Evolutionary conservation across 768 basidiomycete species (phyloP).

Genomic region (Tylopilus subfusipes): DNA sequence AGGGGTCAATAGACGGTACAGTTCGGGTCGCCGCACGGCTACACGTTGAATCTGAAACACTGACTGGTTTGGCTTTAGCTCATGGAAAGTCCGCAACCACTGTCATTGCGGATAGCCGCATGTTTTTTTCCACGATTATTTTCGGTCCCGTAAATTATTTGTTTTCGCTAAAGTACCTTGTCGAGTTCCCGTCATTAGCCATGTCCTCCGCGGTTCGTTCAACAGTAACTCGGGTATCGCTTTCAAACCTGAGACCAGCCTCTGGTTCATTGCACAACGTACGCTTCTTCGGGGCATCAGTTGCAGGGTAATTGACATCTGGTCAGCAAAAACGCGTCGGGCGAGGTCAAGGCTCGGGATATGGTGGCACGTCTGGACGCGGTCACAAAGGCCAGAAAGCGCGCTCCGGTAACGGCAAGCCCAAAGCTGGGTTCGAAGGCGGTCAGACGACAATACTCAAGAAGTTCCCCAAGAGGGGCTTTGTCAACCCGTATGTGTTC

Average conservation of each 20-base stretch:
- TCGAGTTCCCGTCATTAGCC: not conserved
- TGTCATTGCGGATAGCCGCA: no score
- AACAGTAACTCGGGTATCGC: conserved; percentile 42
- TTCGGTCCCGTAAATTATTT: not conserved
- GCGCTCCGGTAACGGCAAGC: conserved; percentile 82
- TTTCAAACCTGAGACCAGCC: conserved; percentile 75
- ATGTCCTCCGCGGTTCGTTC: conserved; percentile 39
- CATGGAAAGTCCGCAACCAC: no score
- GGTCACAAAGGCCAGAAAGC: conserved; percentile 97
- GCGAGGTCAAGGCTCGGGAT: conserved; percentile 86
- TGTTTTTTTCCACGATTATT: not conserved
- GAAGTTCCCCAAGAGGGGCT: conserved; percentile 90
- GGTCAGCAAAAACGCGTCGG: conserved; percentile 90
- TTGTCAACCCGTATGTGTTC: conserved; percentile 78
- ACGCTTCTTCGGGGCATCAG: conserved; percentile 10
- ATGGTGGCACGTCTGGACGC: conserved; percentile 88
- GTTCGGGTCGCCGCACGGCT: not conserved
- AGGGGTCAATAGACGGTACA: not conserved
- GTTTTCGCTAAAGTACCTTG: no score
- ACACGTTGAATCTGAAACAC: not conserved
- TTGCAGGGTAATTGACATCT: conserved; percentile 6
- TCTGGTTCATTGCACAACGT: conserved; percentile 68
- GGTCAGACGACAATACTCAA: conserved; percentile 94
- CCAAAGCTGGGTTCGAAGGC: conserved; percentile 85
- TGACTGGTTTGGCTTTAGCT: not conserved